A percentile compares a stretch with the other conserved stretches of the same genome.
Evolutionary conservation across 805 yeast genomes (phyloP).

Genomic region (Barnettozyma vustinii): DNA sequence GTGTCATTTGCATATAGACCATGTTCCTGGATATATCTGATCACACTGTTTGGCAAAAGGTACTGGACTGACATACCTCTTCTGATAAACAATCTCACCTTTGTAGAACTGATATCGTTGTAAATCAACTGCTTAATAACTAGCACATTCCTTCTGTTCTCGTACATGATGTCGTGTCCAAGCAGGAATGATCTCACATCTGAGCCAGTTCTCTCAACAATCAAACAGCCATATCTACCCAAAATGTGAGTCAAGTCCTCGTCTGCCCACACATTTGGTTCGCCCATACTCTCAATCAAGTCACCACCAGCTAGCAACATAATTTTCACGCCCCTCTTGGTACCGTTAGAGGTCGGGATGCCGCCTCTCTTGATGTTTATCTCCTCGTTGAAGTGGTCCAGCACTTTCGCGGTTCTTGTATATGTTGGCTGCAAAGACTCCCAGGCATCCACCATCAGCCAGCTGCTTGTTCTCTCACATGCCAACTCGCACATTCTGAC

Average conservation of each 20-base stretch:
- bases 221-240: slow-evolving; percentile 93
- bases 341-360: slow-evolving; percentile 53
- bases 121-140: slow-evolving; percentile 95
- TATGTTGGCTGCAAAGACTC: slow-evolving; percentile 88
- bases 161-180: slow-evolving; percentile 95
- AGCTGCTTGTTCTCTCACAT: slow-evolving; percentile 91
- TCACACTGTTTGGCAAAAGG: slow-evolving; percentile 87
- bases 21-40: slow-evolving; percentile 91
- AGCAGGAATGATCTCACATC: slow-evolving; percentile 90
- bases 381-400: slow-evolving; percentile 95
- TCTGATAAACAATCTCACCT: slow-evolving; percentile 85
- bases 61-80: slow-evolving; percentile 97
- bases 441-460: slow-evolving; percentile 99
- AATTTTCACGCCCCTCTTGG: slow-evolving; percentile 77
- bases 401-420: slow-evolving; percentile 89
- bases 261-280: slow-evolving; percentile 99
- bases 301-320: slow-evolving; percentile 98
- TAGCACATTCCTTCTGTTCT: slow-evolving; percentile 86
- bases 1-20: slow-evolving; percentile 76
- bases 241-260: slow-evolving; percentile 89
- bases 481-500: slow-evolving; percentile 98
- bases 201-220: slow-evolving; percentile 93
- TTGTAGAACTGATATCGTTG: slow-evolving; percentile 93
- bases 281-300: slow-evolving; percentile 98
- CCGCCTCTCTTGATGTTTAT: slow-evolving; percentile 90